Evolutionary conservation across 116 monocot species (phyloP), one percentile per base, ranked within the genome.

Genomic region (Papilionanthe hybrid): DNA sequence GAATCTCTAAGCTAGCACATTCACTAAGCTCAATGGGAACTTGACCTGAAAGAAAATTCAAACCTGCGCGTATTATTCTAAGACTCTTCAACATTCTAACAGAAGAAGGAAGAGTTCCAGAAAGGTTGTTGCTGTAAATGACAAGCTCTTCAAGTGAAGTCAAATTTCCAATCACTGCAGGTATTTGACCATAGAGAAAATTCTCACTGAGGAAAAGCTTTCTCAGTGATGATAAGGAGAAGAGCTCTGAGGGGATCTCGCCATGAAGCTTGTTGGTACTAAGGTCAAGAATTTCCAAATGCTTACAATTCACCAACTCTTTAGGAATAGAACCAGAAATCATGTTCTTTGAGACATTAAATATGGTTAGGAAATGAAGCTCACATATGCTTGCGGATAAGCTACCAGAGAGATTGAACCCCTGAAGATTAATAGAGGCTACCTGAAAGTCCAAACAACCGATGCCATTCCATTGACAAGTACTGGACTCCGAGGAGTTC

Each of bases 101-200:
- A 4, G 95, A 93, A 7, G 79, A 17, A 1, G 95, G 95, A 55
- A 95, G 86, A 4, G 2, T 42, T 19, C 95, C 93, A 8, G 91
- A 89, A 28, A 95, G 85, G 48, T 92, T 91, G 68, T 95, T 95
- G 41, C 85, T 93, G 67, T 95, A 95, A 63, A 91, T 86, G 71
- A 91, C 91, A 3, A 95, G 86, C 85, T 95, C 95, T 57, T 85
- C 82, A 2, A 95, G 89, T 17, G 75, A 32, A 1, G 73, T 86
- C 50, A 93, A 48, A 45, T 86, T 84, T 11, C 93, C 91, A 19
- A 95, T 81, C 19, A 55, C 74, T 0, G 77, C 28, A 0, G 95
- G 93, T 6, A 95, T 89, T 53, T 86, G 84, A 25, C 93, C 95
- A 19, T 72, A 84, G 48, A 95, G 83, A 50, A 49, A 86, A 75